Evolutionary conservation across 2,329 filamentous ascomycete genomes (phyloP).

Genomic region (Neonectria sp.): DNA sequence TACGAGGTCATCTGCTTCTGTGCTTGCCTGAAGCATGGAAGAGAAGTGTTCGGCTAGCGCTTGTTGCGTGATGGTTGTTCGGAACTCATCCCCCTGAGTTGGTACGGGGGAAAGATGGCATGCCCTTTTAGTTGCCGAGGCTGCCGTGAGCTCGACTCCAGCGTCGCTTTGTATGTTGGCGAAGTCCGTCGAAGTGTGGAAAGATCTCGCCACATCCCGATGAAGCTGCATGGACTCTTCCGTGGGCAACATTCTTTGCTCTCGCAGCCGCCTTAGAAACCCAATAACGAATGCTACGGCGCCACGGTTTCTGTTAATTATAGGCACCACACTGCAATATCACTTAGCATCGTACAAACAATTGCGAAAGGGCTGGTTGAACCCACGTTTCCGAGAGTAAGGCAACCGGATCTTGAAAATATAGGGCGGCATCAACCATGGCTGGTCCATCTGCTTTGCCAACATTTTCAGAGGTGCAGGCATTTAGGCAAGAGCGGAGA

Average conservation of each 20-base stretch:
- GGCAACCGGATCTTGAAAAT: conserved; percentile 26
- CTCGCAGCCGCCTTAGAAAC: conserved; percentile 24
- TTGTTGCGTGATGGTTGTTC: conserved; percentile 9
- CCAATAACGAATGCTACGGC: conserved; percentile 23
- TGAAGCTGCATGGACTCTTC: conserved; percentile 18
- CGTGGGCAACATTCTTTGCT: conserved; percentile 10
- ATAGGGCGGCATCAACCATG: conserved; percentile 33
- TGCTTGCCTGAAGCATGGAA: conserved; percentile 28
- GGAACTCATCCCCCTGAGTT: neutral
- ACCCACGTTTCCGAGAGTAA: conserved; percentile 33
- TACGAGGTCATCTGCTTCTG: conserved; percentile 32
- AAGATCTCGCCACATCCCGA: conserved; percentile 10
- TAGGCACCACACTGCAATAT: conserved; percentile 19
- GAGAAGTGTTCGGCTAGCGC: conserved; percentile 31
- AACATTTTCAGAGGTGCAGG: neutral
- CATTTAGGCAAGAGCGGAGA: conserved; percentile 9
- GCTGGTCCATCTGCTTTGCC: conserved; percentile 25
- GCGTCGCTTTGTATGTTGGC: neutral
- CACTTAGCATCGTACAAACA: conserved; percentile 7
- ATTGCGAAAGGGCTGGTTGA: neutral
- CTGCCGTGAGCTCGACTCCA: neutral
- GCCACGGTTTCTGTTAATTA: conserved; percentile 9
- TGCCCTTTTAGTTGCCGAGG: neutral
- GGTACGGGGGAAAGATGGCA: neutral
- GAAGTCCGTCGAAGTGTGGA: conserved; percentile 28